A percentile compares a stretch with the other conserved stretches of the same genome.
phyloP scores from a whole-genome alignment of 768 basidiomycete species.

The Suillus lakei region DNA sequence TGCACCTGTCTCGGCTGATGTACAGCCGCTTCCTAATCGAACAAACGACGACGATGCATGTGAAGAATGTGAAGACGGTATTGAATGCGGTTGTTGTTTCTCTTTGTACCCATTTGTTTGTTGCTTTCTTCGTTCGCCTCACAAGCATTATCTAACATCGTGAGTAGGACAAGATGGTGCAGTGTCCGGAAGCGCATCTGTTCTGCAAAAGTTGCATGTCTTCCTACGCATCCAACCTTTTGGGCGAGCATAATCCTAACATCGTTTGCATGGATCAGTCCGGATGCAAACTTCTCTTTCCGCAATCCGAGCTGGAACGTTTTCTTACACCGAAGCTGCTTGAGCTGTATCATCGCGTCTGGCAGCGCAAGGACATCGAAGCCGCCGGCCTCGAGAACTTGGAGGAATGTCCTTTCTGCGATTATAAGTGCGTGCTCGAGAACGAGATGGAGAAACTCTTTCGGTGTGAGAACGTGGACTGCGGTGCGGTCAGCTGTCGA shows the following conservation, averaged over 20 bases:
- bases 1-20: slow-evolving; percentile 25
- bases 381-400: slow-evolving; percentile 78
- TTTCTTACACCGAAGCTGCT: slow-evolving; percentile 71
- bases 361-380: slow-evolving; percentile 79
- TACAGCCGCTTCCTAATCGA: slow-evolving; percentile 33
- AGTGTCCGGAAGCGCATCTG: slow-evolving; percentile 88
- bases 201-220: slow-evolving; percentile 81
- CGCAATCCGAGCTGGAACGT: slow-evolving; percentile 68
- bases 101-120: slow-evolving; percentile 67
- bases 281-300: slow-evolving; percentile 71
- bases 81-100: slow-evolving; percentile 93
- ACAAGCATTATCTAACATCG: not conserved
- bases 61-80: slow-evolving; percentile 57
- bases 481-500: slow-evolving; percentile 78
- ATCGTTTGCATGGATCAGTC: slow-evolving; percentile 86
- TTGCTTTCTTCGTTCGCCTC: not conserved
- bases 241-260: slow-evolving; percentile 64
- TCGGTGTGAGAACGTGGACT: slow-evolving; percentile 62
- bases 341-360: slow-evolving; percentile 72
- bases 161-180: slow-evolving; percentile 77
- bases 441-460: slow-evolving; percentile 66
- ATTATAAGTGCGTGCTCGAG: slow-evolving; percentile 83
- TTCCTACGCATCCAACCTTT: slow-evolving; percentile 66
- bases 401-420: slow-evolving; percentile 92
- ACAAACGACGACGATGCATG: slow-evolving; percentile 43